Conservation (phyloP, 78 protist genomes). For the Fonticula alba region DNA sequence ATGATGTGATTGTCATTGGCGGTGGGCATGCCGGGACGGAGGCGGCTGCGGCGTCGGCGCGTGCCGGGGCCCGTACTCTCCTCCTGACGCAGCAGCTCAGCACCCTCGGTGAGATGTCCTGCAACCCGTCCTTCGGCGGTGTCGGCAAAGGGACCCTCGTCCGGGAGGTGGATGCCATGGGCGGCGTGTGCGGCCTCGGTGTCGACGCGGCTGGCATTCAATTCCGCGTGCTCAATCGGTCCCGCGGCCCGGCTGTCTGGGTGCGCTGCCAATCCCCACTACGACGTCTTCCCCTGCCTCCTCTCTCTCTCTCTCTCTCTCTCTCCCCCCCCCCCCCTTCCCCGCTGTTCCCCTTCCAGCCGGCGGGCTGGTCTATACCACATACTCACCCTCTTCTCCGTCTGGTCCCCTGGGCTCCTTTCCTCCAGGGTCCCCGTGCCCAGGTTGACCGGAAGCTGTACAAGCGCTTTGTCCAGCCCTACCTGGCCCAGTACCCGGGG, state of each 20-base stretch:
- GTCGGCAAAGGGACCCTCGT: conserved; percentile 81
- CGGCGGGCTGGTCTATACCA: no score
- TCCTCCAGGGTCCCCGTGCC: conserved; percentile 65
- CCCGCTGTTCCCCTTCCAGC: no score
- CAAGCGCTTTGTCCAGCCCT: conserved; percentile 33
- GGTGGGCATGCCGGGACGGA: conserved; percentile 93
- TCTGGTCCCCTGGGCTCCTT: no score
- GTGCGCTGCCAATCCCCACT: not conserved
- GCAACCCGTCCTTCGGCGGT: conserved; percentile 93
- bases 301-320: not conserved
- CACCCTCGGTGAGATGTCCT: conserved; percentile 71
- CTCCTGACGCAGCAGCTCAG: conserved; percentile 47
- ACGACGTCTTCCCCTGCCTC: no score
- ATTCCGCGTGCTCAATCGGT: conserved; percentile 36
- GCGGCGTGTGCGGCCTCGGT: conserved; percentile 41
- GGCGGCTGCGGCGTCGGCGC: conserved; percentile 73
- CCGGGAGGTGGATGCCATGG: conserved; percentile 81
- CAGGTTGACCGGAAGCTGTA: conserved; percentile 75
- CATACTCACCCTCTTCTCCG: no score
- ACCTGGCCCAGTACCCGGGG: not conserved
- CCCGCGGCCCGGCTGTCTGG: conserved; percentile 77
- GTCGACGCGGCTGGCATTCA: conserved; percentile 38
- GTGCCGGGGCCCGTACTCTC: conserved; percentile 58
- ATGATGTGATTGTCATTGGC: conserved; percentile 52
- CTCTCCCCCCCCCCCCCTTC: conserved; percentile 20